These are phyloP conservation scores for Ophiostoma australiae DNA, from an alignment of 2,329 filamentous ascomycete species.

Conservation along the genomic window DNA sequence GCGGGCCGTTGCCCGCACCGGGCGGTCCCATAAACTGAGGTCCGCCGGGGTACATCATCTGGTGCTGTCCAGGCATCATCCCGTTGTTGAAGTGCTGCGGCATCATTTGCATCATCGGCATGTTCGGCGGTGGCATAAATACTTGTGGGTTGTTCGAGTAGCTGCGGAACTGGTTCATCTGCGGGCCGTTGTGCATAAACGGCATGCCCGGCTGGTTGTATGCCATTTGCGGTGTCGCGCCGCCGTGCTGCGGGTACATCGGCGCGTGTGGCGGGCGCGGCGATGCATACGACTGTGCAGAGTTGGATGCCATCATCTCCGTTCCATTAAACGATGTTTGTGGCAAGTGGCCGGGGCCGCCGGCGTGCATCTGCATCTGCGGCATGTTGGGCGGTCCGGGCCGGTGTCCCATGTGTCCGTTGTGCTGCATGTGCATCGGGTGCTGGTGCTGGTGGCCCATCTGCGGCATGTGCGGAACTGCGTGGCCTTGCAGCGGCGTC, in stretches of 20 bases:
- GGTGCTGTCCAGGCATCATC: constrained; percentile 59
- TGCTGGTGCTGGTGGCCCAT: constrained; percentile 79
- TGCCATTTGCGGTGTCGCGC: constrained; percentile 62
- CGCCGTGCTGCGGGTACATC: constrained; percentile 65
- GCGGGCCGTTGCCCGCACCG: constrained; percentile 34
- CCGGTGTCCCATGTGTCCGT: constrained; percentile 60
- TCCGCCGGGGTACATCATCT: constrained; percentile 75
- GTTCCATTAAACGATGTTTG: constrained; percentile 60
- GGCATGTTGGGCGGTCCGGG: constrained; percentile 66
- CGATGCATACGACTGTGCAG: constrained; percentile 78
- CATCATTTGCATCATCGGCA: constrained; percentile 78
- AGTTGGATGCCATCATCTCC: constrained; percentile 85
- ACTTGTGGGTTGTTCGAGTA: constrained; percentile 69
- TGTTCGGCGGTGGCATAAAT: constrained; percentile 65
- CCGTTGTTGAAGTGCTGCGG: constrained; percentile 72
- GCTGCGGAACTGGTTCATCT: constrained; percentile 65
- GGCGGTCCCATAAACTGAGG: constrained; percentile 61
- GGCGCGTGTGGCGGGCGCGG: constrained; percentile 69
- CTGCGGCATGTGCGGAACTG: constrained; percentile 64
- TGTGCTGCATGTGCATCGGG: constrained; percentile 68
- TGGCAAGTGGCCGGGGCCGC: constrained; percentile 61
- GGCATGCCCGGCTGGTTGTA: constrained; percentile 66
- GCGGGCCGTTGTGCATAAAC: constrained; percentile 64
- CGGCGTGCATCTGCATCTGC: constrained; percentile 65
- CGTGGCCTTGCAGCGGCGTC: constrained; percentile 50